Percentiles rank a stretch among this genome's conserved stretches.
Conservation (phyloP, 208 protist genomes). For the Trypanosomatidae sp. region DNA sequence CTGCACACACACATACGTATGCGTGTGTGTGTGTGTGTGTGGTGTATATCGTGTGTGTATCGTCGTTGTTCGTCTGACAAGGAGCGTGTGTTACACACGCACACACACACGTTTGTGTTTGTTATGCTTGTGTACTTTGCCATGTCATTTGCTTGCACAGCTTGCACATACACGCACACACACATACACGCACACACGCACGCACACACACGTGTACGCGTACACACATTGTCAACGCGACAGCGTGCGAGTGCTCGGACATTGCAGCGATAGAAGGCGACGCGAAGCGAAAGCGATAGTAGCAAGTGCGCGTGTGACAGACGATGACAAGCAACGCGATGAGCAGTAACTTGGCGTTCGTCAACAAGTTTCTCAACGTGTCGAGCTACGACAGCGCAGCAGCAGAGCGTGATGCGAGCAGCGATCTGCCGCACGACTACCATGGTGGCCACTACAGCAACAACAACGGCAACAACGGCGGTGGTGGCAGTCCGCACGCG, state of each 20-base stretch:
- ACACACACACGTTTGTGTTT: too few species aligned
- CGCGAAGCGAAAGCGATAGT: not conserved
- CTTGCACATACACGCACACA: not conserved
- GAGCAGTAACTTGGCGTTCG: too few species aligned
- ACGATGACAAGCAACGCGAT: conserved; percentile 3
- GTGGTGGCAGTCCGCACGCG: too few species aligned
- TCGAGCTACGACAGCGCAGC: too few species aligned
- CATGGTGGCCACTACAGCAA: too few species aligned
- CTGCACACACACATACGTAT: not conserved
- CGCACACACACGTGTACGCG: not conserved
- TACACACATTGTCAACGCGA: not conserved
- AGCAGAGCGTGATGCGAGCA: too few species aligned
- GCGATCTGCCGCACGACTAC: too few species aligned
- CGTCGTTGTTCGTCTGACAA: too few species aligned
- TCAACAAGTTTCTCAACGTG: too few species aligned
- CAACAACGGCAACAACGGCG: too few species aligned
- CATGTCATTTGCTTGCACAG: not conserved
- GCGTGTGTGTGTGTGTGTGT: not conserved
- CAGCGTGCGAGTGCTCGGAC: not conserved
- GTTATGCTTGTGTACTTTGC: not conserved
- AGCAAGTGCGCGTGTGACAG: not conserved
- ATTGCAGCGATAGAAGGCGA: not conserved
- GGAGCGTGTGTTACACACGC: too few species aligned
- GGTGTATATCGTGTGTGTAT: not conserved
- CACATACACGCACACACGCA: conserved; percentile 3